Percentiles rank a stretch among this genome's conserved stretches.
phyloP scores from a whole-genome alignment of 257 asterid species.

The Solanum piurae region DNA sequence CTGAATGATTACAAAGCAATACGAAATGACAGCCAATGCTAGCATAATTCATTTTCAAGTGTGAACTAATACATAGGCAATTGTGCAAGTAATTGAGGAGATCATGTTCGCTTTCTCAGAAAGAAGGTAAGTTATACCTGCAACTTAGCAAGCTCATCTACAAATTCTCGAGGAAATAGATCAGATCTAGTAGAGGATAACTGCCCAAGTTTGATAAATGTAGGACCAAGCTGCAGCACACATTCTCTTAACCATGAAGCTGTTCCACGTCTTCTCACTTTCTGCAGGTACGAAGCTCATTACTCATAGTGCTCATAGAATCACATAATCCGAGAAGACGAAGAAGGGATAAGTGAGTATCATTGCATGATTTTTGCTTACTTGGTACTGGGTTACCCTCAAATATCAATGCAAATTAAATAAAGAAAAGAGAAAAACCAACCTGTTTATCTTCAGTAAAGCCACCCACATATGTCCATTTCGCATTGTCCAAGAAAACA shows the following conservation, averaged over 20 bases:
- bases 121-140: constrained; percentile 39
- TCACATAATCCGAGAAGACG: neutral
- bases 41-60: neutral
- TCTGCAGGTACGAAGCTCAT: constrained; percentile 21
- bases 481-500: constrained; percentile 67
- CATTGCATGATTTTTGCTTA: neutral
- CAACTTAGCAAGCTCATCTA: constrained; percentile 87
- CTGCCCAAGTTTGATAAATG: constrained; percentile 93
- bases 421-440: neutral
- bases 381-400: neutral
- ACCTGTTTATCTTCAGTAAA: constrained; percentile 89
- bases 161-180: constrained; percentile 85
- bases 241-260: constrained; percentile 89
- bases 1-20: constrained; percentile 25
- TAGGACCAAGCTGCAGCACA: constrained; percentile 92
- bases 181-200: constrained; percentile 92
- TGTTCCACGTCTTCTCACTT: constrained; percentile 51
- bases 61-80: neutral
- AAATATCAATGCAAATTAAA: neutral
- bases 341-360: neutral
- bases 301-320: neutral
- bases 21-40: neutral
- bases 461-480: constrained; percentile 73
- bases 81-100: neutral
- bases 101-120: neutral